Percentiles rank a stretch among this genome's conserved stretches.
Evolutionary conservation across 2,329 filamentous ascomycete species (phyloP).

Genomic region (Fusarium chaquense): DNA sequence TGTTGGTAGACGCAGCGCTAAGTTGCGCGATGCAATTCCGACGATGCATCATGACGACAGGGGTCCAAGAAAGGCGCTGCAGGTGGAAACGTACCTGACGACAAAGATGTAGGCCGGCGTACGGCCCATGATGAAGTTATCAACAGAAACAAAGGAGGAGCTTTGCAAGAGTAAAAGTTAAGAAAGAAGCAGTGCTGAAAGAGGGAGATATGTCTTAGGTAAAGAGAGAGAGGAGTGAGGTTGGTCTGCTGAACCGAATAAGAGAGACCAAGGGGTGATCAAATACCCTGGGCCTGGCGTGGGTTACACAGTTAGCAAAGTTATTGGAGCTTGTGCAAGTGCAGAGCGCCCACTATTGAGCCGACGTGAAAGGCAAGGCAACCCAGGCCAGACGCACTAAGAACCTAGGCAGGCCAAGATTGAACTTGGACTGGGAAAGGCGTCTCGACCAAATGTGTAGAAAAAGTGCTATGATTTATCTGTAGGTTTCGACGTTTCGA

Average conservation of each 20-base stretch:
- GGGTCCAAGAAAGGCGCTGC: slow-evolving; percentile 24
- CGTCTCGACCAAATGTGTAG: not conserved
- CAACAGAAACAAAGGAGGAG: slow-evolving; percentile 12
- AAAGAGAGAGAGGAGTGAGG: slow-evolving; percentile 26
- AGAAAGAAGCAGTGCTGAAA: not conserved
- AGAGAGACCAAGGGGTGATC: slow-evolving; percentile 38
- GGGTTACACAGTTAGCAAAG: slow-evolving; percentile 32
- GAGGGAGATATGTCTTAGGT: slow-evolving; percentile 17
- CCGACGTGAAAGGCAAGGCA: slow-evolving; percentile 6
- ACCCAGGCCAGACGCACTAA: not conserved
- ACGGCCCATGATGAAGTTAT: slow-evolving; percentile 53
- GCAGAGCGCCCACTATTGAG: slow-evolving; percentile 35
- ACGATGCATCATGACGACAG: slow-evolving; percentile 43
- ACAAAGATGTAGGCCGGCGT: slow-evolving; percentile 60
- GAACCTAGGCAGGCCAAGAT: not conserved
- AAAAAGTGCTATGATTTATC: not conserved
- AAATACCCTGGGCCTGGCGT: slow-evolving; percentile 32
- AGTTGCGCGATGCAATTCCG: slow-evolving; percentile 35
- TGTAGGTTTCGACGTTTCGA: not conserved
- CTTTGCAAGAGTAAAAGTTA: slow-evolving; percentile 4
- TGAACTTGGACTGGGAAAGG: not conserved
- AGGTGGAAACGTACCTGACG: slow-evolving; percentile 54
- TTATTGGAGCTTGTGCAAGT: slow-evolving; percentile 34
- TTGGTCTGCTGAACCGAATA: slow-evolving; percentile 34
- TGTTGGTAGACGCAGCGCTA: slow-evolving; percentile 22